Evolutionary conservation across 352 stramenopile species (phyloP), one percentile per base, ranked within the genome.

Genomic region (Phytophthora tentaculata): DNA sequence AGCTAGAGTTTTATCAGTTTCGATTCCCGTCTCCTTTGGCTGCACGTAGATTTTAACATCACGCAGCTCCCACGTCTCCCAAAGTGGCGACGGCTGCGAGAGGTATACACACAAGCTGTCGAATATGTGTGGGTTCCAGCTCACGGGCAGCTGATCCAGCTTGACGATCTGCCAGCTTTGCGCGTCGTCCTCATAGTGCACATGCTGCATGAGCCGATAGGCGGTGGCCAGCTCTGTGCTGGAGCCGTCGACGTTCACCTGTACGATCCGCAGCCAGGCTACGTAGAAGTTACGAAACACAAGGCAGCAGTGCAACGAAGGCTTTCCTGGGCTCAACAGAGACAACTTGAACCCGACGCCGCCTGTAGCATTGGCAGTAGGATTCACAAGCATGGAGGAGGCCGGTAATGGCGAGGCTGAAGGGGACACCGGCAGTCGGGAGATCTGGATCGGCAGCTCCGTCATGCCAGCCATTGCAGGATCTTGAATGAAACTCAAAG

Each of bases 201-300:
- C 52, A 44, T 89, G 71, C 19, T 78, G 57, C 85, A 91, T 91
- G 23, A 93, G 74, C 23, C 59, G n/a, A 12, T 80, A 74, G 2
- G 73, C 45, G 14, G 71, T 64, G n/a, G 80, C 60, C 22, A 91
- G 60, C 44, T 86, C 76, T 1, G 51, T 67, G 23, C 69, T 75
- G 2, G 72, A 73, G 6, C 78, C 81, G 22, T 90, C 81, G 13
- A 50, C 22, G 41, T 86, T 80, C 17, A 79, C 45, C 54, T 86
- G 79, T 45, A 84, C 83, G 29, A 93, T 73, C 0, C 80, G 79
- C 22, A 91, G 59, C 6, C 71, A 76, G 8, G 80, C 78, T 1
- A 80, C 64, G 71, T 93, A 93, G 56, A 81, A 91, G 67, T 93
- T 93, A 63, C 81, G 81, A 47, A 91, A 91, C 28, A 81, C 73